Base-by-base conservation (phyloP, 2,329 filamentous ascomycete genomes). In the Pyrenophora tritici-repentis region DNA sequence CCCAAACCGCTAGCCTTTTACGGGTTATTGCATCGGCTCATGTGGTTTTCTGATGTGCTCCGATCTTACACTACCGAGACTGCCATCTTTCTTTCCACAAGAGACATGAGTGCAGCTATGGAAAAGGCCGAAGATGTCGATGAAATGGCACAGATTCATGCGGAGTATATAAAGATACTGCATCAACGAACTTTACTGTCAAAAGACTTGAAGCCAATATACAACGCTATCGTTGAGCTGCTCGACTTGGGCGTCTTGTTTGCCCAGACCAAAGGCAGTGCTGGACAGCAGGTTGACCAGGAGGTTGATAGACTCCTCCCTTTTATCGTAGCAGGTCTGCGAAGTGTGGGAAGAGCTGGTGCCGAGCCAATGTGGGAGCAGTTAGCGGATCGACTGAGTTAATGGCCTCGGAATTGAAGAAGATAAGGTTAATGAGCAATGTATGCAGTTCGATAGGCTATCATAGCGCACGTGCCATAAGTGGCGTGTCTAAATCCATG, bases 41-140 rank as follows among this genome's bases (percentile, higher is more conserved):
- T 91, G 9, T 93, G 90, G 88, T 93, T 96, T 73, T 83, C 84
- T 58, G 87, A 86, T 56, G 84, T 82, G 0, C 65, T 96, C 1
- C 87, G 90, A 63, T 86, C 86, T 7, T 94, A 96, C 66, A 76
- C 96, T 4, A 86, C 86, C 3, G 87, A 85, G 13, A 81, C 91
- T 2, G 88, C 92, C 1, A 79, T 96, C 1, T 81, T 81, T 0
- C 83, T 85, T 0, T 79, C 85, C 17, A 83, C 81, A 2, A 65
- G 73, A 2, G 76, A 78, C 24, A 82, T 97, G 76, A 75, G 76
- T 5, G 68, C 72, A 2, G 76, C 80, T 0, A 79, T 97, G 43
- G 72, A 75, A 12, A 74, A 76, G 5, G 85, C 90, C 0, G 79
- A 81, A 20, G 90, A 93, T 59, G 84, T 97, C 8, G 91, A 97